Conservation (phyloP, 371 early-diverging fungal genomes). For the Syncephalis plumigaleata region DNA sequence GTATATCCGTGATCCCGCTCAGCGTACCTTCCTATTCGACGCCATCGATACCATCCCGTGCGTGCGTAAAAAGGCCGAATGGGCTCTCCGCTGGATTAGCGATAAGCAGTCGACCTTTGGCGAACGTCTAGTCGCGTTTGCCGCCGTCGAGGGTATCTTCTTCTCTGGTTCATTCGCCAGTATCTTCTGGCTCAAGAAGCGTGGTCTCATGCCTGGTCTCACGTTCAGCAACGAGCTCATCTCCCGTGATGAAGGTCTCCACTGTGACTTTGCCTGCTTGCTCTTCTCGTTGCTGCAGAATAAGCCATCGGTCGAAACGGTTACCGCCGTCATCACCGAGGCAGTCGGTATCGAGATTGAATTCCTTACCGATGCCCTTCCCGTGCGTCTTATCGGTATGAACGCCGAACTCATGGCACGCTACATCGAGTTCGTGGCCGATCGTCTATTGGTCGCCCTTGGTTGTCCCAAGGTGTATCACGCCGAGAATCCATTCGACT, state of each 20-base stretch:
- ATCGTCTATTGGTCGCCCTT: conserved; percentile 87
- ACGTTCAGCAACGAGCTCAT: conserved; percentile 99
- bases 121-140: conserved; percentile 96
- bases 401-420: conserved; percentile 91
- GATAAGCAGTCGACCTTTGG: conserved; percentile 78
- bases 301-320: conserved; percentile 53
- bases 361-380: conserved; percentile 92
- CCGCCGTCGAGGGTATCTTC: conserved; percentile 99
- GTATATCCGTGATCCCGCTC: conserved; percentile 82
- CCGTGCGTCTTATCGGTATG: conserved; percentile 97
- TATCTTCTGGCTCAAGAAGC: conserved; percentile 99
- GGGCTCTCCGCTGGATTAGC: conserved; percentile 97
- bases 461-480: conserved; percentile 82
- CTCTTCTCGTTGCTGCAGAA: conserved; percentile 76
- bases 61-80: conserved; percentile 95
- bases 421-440: conserved; percentile 99
- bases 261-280: conserved; percentile 98
- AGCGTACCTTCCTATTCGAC: conserved; percentile 87
- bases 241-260: conserved; percentile 99
- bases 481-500: conserved; percentile 96
- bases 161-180: conserved; percentile 98
- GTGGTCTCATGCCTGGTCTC: conserved; percentile 98
- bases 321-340: conserved; percentile 71
- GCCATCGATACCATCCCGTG: conserved; percentile 96
- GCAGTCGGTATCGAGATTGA: conserved; percentile 95